Percentiles rank a stretch among this genome's conserved stretches.
Evolutionary conservation across 768 basidiomycete species (phyloP).

Genomic region (Suillus placidus): DNA sequence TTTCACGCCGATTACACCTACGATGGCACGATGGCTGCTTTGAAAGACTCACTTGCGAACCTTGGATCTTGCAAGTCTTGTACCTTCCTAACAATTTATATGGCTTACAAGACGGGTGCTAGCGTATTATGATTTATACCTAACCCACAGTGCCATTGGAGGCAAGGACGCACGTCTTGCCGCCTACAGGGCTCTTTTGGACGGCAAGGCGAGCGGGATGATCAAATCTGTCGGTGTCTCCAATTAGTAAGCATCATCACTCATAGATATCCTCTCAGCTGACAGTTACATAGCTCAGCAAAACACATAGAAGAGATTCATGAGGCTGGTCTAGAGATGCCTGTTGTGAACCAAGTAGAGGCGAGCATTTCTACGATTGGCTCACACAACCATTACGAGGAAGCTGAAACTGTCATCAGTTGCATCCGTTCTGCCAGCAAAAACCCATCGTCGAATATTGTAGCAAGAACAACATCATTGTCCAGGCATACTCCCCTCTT

Average conservation of each 20-base stretch:
- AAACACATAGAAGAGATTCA: constrained; percentile 72
- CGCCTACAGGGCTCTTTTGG: constrained; percentile 67
- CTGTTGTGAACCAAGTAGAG: constrained; percentile 77
- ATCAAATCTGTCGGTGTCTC: constrained; percentile 70
- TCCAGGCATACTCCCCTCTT: constrained; percentile 44
- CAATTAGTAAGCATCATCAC: constrained; percentile 57
- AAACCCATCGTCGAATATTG: constrained; percentile 39
- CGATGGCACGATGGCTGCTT: constrained; percentile 51
- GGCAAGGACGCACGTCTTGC: constrained; percentile 59
- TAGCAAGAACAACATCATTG: constrained; percentile 37
- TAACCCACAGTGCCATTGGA: constrained; percentile 67
- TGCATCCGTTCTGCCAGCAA: constrained; percentile 43
- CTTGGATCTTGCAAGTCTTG: constrained; percentile 51
- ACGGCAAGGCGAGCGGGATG: constrained; percentile 57
- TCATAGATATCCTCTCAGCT: not conserved
- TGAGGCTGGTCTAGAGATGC: constrained; percentile 58
- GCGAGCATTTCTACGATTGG: constrained; percentile 35
- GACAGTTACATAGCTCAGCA: constrained; percentile 44
- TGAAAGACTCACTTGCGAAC: constrained; percentile 55
- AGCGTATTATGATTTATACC: constrained; percentile 67
- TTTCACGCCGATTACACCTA: constrained; percentile 32
- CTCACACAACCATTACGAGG: not conserved
- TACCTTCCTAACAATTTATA: not conserved
- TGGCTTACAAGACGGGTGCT: constrained; percentile 14
- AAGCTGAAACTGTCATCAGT: constrained; percentile 1